Evolutionary conservation across 2,329 filamentous ascomycete species (phyloP).

Genomic region (Fusarium clavum): DNA sequence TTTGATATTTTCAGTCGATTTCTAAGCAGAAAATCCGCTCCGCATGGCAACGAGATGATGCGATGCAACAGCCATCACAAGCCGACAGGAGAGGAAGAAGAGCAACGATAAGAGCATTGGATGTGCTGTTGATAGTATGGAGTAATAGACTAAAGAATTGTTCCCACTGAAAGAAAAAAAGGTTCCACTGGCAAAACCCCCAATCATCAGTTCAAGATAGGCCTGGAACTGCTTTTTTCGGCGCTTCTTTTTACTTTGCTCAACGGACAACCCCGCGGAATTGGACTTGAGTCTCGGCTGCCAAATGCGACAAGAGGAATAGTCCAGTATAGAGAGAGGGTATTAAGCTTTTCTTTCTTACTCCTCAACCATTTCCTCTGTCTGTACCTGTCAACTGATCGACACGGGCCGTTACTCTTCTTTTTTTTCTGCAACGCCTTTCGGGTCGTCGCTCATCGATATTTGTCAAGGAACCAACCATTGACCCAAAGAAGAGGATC

Average conservation of each 20-base stretch:
- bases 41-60: constrained; percentile 13
- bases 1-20: constrained; percentile 39
- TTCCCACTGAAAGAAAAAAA: constrained; percentile 14
- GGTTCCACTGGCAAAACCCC: constrained; percentile 23
- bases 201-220: background rate
- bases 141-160: background rate
- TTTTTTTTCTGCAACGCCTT: constrained; percentile 12
- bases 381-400: constrained; percentile 21
- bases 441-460: constrained; percentile 39
- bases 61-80: constrained; percentile 23
- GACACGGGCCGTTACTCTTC: constrained; percentile 32
- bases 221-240: constrained; percentile 6
- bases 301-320: background rate
- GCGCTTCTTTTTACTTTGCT: constrained; percentile 28
- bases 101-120: background rate
- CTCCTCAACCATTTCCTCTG: background rate
- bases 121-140: background rate
- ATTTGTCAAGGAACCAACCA: too few relatives aligned
- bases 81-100: background rate
- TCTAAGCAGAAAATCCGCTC: constrained; percentile 43
- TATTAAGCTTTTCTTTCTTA: constrained; percentile 30
- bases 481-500: background rate
- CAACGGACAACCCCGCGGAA: constrained; percentile 25
- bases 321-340: background rate
- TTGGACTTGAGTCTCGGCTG: constrained; percentile 25